Evolutionary conservation across 169 alveolate genomes (phyloP).

Genomic region (Plasmodium berghei): DNA sequence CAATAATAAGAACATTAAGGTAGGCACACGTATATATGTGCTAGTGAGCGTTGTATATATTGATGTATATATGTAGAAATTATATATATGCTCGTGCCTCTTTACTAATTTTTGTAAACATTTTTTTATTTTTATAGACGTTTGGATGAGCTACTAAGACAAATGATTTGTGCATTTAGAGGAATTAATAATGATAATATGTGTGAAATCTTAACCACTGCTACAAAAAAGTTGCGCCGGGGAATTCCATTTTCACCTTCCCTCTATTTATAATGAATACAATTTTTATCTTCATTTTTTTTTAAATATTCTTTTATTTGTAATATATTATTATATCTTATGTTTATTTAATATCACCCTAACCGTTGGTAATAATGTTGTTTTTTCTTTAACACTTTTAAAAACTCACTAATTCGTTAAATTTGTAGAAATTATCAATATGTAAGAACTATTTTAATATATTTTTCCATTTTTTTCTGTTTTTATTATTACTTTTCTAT

Average conservation of each 20-base stretch:
- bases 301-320: not conserved
- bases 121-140: conserved; percentile 88
- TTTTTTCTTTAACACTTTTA: not conserved
- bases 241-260: conserved; percentile 99
- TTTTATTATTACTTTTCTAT: no score
- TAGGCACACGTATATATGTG: conserved; percentile 12
- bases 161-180: conserved; percentile 97
- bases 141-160: conserved; percentile 97
- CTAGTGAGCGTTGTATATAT: not conserved
- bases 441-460: not conserved
- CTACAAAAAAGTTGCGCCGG: conserved; percentile 94
- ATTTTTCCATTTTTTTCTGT: no score
- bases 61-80: not conserved
- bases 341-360: no score
- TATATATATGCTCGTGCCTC: not conserved
- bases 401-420: conserved; percentile 5
- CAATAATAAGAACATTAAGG: conserved; percentile 93
- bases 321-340: not conserved
- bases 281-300: not conserved
- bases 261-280: conserved; percentile 87
- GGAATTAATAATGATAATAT: conserved; percentile 96
- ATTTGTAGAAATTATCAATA: not conserved
- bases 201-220: conserved; percentile 93
- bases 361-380: not conserved
- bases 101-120: not conserved